Conservation (phyloP, 1,139 yeast species). For the Yamadazyma epiphylla region DNA sequence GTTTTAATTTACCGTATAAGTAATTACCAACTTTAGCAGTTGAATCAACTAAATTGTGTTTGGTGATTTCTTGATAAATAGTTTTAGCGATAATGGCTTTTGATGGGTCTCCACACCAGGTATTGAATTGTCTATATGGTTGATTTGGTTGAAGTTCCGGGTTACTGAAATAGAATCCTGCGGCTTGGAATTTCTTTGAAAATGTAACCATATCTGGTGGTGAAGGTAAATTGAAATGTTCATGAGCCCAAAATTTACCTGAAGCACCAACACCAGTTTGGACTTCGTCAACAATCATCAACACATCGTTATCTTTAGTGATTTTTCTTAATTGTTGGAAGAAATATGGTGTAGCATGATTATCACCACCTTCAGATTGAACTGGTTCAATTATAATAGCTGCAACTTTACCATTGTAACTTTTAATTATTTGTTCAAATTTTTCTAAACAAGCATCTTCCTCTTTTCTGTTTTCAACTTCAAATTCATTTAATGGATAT, state of each 20-base stretch:
- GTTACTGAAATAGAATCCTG: slow-evolving; percentile 77
- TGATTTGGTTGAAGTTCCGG: slow-evolving; percentile 64
- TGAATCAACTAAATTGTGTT: slow-evolving; percentile 53
- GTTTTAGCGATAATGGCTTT: slow-evolving; percentile 70
- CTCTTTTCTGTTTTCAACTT: slow-evolving; percentile 50
- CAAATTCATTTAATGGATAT: slow-evolving; percentile 58
- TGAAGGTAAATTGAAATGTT: slow-evolving; percentile 66
- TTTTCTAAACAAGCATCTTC: slow-evolving; percentile 57
- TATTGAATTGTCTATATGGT: slow-evolving; percentile 83
- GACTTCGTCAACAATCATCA: slow-evolving; percentile 77
- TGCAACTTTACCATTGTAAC: slow-evolving; percentile 53
- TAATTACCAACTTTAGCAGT: slow-evolving; percentile 63
- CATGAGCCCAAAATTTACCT: slow-evolving; percentile 84
- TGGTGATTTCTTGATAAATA: slow-evolving; percentile 59
- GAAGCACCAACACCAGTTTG: slow-evolving; percentile 89
- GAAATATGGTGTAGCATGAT: slow-evolving; percentile 71
- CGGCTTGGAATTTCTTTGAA: slow-evolving; percentile 82
- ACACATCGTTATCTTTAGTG: slow-evolving; percentile 62
- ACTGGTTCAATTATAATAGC: slow-evolving; percentile 77
- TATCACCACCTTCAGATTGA: slow-evolving; percentile 87
- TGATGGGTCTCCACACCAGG: slow-evolving; percentile 91
- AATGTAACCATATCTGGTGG: slow-evolving; percentile 83
- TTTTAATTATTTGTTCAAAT: slow-evolving; percentile 50
- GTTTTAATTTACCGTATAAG: slow-evolving; percentile 50
- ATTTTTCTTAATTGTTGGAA: slow-evolving; percentile 77